Conservation (phyloP, 768 basidiomycete genomes). For the Russula vinacea region DNA sequence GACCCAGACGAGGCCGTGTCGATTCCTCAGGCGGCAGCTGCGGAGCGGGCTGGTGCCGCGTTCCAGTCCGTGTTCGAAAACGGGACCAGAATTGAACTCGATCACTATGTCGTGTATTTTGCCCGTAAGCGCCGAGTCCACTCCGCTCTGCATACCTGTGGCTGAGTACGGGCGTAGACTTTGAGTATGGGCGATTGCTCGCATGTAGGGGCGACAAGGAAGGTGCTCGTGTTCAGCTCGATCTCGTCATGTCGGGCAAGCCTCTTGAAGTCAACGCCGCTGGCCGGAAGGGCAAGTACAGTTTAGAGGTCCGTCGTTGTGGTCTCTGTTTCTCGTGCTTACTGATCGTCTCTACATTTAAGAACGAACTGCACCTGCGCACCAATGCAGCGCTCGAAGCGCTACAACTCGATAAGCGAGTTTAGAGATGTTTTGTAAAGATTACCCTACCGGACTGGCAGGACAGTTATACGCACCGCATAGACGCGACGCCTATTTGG, state of each 20-base stretch:
- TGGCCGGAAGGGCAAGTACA: slow-evolving; percentile 59
- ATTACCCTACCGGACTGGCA: background rate
- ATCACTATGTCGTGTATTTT: slow-evolving; percentile 87
- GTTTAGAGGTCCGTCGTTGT: slow-evolving; percentile 62
- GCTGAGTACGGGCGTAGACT: slow-evolving; percentile 50
- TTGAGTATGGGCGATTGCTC: slow-evolving; percentile 79
- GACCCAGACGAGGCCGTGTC: slow-evolving; percentile 40
- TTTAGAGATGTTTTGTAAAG: background rate
- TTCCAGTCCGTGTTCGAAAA: slow-evolving; percentile 67
- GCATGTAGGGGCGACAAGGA: slow-evolving; percentile 62
- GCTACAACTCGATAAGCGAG: slow-evolving; percentile 37
- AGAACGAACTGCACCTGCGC: slow-evolving; percentile 58
- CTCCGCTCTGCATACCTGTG: background rate
- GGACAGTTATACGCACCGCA: background rate
- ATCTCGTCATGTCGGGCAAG: slow-evolving; percentile 72
- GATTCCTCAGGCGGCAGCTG: slow-evolving; percentile 52
- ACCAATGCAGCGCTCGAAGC: slow-evolving; percentile 61
- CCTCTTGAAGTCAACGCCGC: slow-evolving; percentile 27
- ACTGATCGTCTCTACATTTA: background rate
- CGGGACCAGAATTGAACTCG: slow-evolving; percentile 70
- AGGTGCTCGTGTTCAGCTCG: slow-evolving; percentile 67
- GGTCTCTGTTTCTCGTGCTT: background rate
- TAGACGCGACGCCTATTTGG: background rate
- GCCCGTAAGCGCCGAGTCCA: slow-evolving; percentile 55
- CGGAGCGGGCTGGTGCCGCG: slow-evolving; percentile 49